These are phyloP conservation scores for Hygrophorus russula DNA, from an alignment of 768 basidiomycete species.

Conservation along the genomic window DNA sequence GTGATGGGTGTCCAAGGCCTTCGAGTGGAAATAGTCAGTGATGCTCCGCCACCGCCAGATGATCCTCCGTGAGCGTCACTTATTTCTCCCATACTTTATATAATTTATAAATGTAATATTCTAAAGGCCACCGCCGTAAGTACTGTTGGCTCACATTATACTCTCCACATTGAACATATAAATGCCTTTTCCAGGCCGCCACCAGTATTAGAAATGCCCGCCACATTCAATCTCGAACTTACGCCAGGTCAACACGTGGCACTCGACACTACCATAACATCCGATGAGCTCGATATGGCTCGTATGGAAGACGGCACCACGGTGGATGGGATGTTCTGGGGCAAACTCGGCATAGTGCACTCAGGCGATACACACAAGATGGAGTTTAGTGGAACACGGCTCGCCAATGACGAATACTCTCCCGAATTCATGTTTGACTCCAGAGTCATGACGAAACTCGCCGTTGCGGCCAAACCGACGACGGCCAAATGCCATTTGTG, in stretches of 20 bases:
- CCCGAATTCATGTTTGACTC: conserved; percentile 68
- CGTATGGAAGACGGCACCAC: conserved; percentile 83
- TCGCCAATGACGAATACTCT: conserved; percentile 51
- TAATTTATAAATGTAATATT: conserved; percentile 9
- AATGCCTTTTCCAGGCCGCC: conserved; percentile 32
- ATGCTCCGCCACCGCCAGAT: conserved; percentile 76
- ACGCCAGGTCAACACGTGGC: conserved; percentile 69
- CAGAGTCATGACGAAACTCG: conserved; percentile 66
- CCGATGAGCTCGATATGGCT: conserved; percentile 84
- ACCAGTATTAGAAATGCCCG: conserved; percentile 81
- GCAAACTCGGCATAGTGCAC: conserved; percentile 77
- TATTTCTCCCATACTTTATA: conserved; percentile 19
- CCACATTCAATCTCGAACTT: conserved; percentile 74
- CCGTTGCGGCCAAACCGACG: conserved; percentile 61
- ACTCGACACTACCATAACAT: conserved; percentile 67
- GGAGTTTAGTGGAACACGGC: conserved; percentile 75
- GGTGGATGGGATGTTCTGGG: conserved; percentile 83
- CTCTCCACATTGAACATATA: not conserved
- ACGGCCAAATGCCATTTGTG: conserved; percentile 69
- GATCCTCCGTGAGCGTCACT: conserved; percentile 60
- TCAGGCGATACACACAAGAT: conserved; percentile 65
- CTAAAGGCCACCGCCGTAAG: conserved; percentile 38
- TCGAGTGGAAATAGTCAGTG: conserved; percentile 77
- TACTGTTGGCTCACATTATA: conserved; percentile 5
- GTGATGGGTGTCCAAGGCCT: conserved; percentile 72